These are phyloP conservation scores for Ogataea nitratoaversa DNA, from an alignment of 805 yeast species.

Conservation along the genomic window DNA sequence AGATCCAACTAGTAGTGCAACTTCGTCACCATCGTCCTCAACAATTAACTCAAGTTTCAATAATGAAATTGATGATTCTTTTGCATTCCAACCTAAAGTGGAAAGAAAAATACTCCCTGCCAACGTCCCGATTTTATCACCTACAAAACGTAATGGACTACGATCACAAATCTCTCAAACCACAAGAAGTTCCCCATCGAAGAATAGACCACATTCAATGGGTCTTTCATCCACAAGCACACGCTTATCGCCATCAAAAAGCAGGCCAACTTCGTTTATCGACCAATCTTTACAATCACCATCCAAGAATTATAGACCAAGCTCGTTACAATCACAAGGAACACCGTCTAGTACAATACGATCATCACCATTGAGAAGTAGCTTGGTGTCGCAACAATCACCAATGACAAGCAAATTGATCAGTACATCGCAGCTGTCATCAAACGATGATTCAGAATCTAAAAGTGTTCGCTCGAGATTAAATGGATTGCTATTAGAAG, in stretches of 20 bases:
- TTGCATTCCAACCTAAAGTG: slow-evolving; percentile 18
- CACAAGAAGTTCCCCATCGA: no score
- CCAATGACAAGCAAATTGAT: not conserved
- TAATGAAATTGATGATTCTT: not conserved
- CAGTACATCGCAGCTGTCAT: no score
- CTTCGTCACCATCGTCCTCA: slow-evolving; percentile 9
- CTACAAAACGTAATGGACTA: not conserved
- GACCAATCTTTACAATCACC: no score
- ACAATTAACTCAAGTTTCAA: not conserved
- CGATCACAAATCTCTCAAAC: no score
- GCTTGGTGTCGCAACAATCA: not conserved
- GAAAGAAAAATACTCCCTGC: slow-evolving; percentile 20
- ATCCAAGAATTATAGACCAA: not conserved
- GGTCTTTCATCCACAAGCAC: no score
- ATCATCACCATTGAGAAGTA: no score
- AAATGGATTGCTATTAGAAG: no score
- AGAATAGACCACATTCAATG: no score
- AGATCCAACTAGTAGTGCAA: not conserved
- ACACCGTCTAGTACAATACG: not conserved
- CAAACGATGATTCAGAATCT: no score
- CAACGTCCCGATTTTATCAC: slow-evolving; percentile 6
- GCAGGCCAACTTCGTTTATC: no score
- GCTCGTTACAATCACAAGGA: not conserved
- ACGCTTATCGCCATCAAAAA: no score
- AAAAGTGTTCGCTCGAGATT: no score